Evolutionary conservation across 805 yeast genomes (phyloP).

Genomic region (Scheffersomyces amazonensis): DNA sequence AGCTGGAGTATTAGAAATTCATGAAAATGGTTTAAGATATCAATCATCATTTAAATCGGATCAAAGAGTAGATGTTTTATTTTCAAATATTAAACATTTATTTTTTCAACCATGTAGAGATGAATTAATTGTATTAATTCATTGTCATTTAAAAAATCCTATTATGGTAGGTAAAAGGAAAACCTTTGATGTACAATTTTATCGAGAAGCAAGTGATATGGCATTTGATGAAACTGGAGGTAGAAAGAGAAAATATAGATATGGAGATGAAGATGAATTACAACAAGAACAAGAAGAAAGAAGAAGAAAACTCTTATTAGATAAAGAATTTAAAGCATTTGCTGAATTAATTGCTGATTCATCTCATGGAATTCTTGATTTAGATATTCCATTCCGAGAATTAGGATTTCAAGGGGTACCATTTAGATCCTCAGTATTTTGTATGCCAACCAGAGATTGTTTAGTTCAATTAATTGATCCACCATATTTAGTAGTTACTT

Average conservation of each 20-base stretch:
- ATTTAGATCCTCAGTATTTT: conserved; percentile 84
- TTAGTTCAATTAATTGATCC: conserved; percentile 91
- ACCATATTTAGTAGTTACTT: conserved; percentile 87
- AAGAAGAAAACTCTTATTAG: conserved; percentile 83
- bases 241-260: conserved; percentile 79
- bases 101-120: conserved; percentile 96
- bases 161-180: conserved; percentile 94
- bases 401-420: conserved; percentile 98
- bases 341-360: conserved; percentile 91
- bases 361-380: conserved; percentile 76
- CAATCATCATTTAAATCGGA: conserved; percentile 83
- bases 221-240: conserved; percentile 97
- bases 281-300: conserved; percentile 99
- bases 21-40: conserved; percentile 93
- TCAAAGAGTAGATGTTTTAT: conserved; percentile 82
- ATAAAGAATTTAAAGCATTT: conserved; percentile 85
- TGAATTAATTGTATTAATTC: conserved; percentile 88
- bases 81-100: conserved; percentile 86
- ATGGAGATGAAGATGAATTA: conserved; percentile 97
- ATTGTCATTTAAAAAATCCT: conserved; percentile 88
- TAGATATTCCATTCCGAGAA: conserved; percentile 94
- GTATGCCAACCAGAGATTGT: conserved; percentile 98
- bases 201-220: conserved; percentile 94
- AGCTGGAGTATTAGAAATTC: conserved; percentile 87
- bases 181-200: conserved; percentile 92